phyloP scores from a whole-genome alignment of 495 filamentous ascomycete genomes.

The Penicillium desertorum region DNA sequence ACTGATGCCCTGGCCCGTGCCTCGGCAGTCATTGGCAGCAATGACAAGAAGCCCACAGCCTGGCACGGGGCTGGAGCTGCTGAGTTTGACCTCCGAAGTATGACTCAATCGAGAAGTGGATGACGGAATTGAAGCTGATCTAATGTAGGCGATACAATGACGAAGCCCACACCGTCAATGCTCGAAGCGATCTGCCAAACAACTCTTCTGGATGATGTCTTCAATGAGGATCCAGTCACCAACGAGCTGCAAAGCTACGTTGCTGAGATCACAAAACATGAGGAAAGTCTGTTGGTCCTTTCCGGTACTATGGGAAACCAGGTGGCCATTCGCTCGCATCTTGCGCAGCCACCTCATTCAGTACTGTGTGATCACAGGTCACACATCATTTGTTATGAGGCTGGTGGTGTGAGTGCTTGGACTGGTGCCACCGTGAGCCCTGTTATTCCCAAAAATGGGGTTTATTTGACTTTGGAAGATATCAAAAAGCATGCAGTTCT shows the following conservation, averaged over 20 bases:
- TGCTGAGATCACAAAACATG: conserved; percentile 67
- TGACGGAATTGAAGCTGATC: background rate
- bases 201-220: conserved; percentile 78
- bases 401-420: conserved; percentile 49
- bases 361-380: conserved; percentile 49
- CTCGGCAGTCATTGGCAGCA: conserved; percentile 11
- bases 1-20: conserved; percentile 20
- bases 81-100: conserved; percentile 60
- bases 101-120: conserved; percentile 22
- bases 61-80: conserved; percentile 63
- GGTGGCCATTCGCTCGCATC: conserved; percentile 48
- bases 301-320: conserved; percentile 85
- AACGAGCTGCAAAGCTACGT: conserved; percentile 68
- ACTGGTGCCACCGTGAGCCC: conserved; percentile 45
- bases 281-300: conserved; percentile 69
- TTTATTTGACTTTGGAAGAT: conserved; percentile 75
- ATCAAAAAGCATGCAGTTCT: conserved; percentile 53
- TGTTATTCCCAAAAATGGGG: conserved; percentile 56
- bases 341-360: conserved; percentile 51
- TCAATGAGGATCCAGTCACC: conserved; percentile 78
- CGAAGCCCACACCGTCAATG: conserved; percentile 81
- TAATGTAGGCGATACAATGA: conserved; percentile 67
- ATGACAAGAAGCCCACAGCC: conserved; percentile 34
- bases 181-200: conserved; percentile 60
- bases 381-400: conserved; percentile 52